A percentile compares a stretch with the other conserved stretches of the same genome.
phyloP scores from a whole-genome alignment of 306 rosid species.

The Malus sieversii region DNA sequence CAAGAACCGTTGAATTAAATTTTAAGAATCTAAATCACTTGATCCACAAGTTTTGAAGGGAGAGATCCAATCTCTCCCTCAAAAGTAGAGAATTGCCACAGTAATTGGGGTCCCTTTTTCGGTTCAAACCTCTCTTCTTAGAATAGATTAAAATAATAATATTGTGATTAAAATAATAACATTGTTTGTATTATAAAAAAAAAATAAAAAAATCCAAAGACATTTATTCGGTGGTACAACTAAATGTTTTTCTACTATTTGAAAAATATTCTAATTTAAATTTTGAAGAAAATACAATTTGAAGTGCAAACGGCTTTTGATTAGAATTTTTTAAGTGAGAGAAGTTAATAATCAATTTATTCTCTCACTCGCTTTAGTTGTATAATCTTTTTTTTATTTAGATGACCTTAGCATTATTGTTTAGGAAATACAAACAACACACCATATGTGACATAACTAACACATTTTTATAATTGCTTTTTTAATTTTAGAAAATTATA shows the following conservation, averaged over 20 bases:
- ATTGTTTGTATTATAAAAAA: no score
- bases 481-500: not conserved
- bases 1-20: accelerated
- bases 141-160: no score
- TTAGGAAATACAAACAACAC: not conserved
- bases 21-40: accelerated
- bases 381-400: not conserved
- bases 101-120: no score
- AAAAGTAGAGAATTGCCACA: no score
- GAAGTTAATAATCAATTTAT: no score
- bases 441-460: not conserved
- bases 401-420: not conserved
- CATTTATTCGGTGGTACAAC: not conserved
- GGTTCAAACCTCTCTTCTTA: no score
- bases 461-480: not conserved
- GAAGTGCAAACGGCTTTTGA: no score
- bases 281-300: no score
- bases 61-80: no score
- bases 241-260: not conserved
- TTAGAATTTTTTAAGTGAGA: no score
- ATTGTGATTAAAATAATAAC: no score
- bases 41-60: accelerated
- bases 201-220: not conserved
- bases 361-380: no score
- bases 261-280: not conserved